Evolutionary conservation across 2,329 filamentous ascomycete species (phyloP).

Genomic region (Trichoderma endophyticum): DNA sequence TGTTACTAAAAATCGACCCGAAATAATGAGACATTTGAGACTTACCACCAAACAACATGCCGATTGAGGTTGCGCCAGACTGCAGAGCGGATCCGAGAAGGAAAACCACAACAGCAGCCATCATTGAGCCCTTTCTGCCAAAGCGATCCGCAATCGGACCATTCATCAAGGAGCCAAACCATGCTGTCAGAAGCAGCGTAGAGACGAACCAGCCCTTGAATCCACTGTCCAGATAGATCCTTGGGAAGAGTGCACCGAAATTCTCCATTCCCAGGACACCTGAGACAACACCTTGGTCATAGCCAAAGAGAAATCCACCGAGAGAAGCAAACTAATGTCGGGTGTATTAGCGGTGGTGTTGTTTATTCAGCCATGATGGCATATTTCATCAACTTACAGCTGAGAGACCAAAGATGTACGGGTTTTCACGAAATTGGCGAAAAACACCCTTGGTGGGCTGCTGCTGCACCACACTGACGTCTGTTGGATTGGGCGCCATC

Average conservation of each 20-base stretch:
- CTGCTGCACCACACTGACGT: slow-evolving; percentile 2
- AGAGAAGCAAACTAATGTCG: slow-evolving; percentile 32
- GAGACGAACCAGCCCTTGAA: slow-evolving; percentile 55
- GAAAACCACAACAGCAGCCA: slow-evolving; percentile 36
- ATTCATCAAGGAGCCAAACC: slow-evolving; percentile 46
- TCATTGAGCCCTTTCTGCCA: slow-evolving; percentile 35
- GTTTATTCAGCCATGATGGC: background rate
- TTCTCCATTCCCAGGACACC: slow-evolving; percentile 46
- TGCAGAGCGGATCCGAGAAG: slow-evolving; percentile 44
- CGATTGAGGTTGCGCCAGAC: slow-evolving; percentile 38
- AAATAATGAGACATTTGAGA: background rate
- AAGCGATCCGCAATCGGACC: slow-evolving; percentile 38
- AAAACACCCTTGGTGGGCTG: slow-evolving; percentile 27
- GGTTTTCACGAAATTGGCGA: slow-evolving; percentile 36
- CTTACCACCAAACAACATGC: slow-evolving; percentile 40
- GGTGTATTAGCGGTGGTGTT: background rate
- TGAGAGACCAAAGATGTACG: slow-evolving; percentile 44
- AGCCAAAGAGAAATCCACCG: slow-evolving; percentile 46
- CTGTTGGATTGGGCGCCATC: slow-evolving; percentile 2
- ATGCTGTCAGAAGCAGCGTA: slow-evolving; percentile 45
- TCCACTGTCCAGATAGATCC: slow-evolving; percentile 40
- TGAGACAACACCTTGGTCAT: slow-evolving; percentile 49
- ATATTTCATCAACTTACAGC: slow-evolving; percentile 29
- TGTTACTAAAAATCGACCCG: background rate
- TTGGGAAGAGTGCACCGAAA: slow-evolving; percentile 33